A percentile compares a stretch with the other conserved stretches of the same genome.
phyloP scores from a whole-genome alignment of 164 flowering plant species.

The Echeveria elegans region DNA sequence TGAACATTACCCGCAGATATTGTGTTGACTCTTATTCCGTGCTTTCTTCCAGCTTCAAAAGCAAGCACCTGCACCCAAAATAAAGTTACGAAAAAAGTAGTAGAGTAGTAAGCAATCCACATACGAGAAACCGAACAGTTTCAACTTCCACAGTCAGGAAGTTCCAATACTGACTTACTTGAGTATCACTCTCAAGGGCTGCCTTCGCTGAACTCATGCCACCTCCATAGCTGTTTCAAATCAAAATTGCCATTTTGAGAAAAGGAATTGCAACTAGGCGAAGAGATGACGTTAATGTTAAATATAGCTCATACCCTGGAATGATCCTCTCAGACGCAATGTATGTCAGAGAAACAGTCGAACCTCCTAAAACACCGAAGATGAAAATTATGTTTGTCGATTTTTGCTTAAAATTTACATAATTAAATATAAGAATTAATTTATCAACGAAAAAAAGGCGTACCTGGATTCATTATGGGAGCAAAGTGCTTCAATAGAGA shows the following conservation, averaged over 20 bases:
- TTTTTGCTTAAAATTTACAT: too few species aligned
- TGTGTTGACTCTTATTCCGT: conserved; percentile 77
- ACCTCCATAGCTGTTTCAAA: conserved; percentile 77
- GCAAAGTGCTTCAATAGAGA: conserved; percentile 84
- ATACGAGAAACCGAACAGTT: not conserved
- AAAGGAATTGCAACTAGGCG: not conserved
- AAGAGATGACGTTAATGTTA: not conserved
- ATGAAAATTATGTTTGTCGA: too few species aligned
- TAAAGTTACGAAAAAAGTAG: not conserved
- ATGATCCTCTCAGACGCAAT: conserved; percentile 92
- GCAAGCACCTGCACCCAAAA: conserved; percentile 65
- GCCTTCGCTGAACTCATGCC: conserved; percentile 99
- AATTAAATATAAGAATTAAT: not conserved
- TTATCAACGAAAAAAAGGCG: conserved; percentile 3
- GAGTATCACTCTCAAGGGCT: conserved; percentile 93
- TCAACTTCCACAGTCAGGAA: not conserved
- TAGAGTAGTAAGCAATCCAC: not conserved
- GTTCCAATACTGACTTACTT: conserved; percentile 29
- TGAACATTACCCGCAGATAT: conserved; percentile 77
- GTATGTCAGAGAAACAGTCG: conserved; percentile 89
- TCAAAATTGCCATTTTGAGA: not conserved
- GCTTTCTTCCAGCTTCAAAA: conserved; percentile 93
- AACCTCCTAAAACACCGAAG: conserved; percentile 87
- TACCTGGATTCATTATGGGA: conserved; percentile 97
- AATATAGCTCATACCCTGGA: conserved; percentile 55